Conservation (phyloP, 2,329 filamentous ascomycete genomes). For the Aureobasidium subglaciale region DNA sequence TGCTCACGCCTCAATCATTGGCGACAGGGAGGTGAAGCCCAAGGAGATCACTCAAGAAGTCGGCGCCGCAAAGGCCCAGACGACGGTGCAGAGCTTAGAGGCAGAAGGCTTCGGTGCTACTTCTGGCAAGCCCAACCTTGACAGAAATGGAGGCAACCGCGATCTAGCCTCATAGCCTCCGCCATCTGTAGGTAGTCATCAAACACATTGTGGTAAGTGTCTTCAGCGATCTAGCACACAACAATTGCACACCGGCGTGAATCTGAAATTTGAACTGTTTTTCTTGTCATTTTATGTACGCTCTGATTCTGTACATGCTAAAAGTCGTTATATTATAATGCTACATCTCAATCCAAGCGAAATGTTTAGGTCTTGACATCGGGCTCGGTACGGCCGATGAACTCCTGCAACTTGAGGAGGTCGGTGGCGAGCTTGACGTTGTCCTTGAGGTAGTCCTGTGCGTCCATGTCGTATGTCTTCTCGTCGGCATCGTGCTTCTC, state of each 20-base stretch:
- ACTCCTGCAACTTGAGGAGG: conserved; percentile 88
- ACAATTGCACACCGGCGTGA: not conserved
- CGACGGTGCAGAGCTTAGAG: not conserved
- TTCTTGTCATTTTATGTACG: conserved; percentile 5
- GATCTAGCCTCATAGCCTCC: not conserved
- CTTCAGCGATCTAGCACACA: not conserved
- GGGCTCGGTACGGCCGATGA: conserved; percentile 83
- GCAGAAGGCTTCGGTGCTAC: not conserved
- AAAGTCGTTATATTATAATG: conserved; percentile 11
- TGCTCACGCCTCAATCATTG: conserved; percentile 44
- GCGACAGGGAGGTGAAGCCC: conserved; percentile 49
- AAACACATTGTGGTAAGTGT: not conserved
- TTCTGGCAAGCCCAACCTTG: not conserved
- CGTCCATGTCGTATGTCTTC: conserved; percentile 69
- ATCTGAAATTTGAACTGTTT: not conserved
- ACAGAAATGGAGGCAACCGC: not conserved
- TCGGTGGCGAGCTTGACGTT: conserved; percentile 80
- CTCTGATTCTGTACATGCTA: conserved; percentile 5
- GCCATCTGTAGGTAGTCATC: not conserved
- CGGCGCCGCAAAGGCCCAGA: not conserved
- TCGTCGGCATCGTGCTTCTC: conserved; percentile 88
- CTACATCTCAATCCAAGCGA: not conserved
- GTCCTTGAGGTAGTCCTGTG: conserved; percentile 88
- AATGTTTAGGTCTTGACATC: conserved; percentile 81
- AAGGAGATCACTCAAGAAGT: conserved; percentile 46